phyloP scores from a whole-genome alignment of 2,329 filamentous ascomycete genomes.

The Diaporthe velutina region DNA sequence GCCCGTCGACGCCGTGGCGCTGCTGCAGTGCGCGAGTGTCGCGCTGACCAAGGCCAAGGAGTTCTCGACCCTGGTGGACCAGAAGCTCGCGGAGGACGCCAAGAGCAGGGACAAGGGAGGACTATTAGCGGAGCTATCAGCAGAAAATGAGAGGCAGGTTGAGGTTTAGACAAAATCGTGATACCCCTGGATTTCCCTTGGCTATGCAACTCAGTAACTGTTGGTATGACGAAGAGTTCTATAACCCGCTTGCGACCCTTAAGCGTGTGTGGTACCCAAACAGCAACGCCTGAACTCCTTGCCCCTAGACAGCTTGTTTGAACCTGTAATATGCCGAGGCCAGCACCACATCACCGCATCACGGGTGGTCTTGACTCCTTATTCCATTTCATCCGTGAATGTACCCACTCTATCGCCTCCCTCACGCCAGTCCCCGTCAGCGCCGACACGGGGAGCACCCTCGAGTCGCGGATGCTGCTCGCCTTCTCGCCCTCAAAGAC shows the following conservation, averaged over 20 bases:
- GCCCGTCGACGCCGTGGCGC: constrained; percentile 81
- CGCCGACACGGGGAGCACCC: constrained; percentile 93
- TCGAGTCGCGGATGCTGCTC: constrained; percentile 85
- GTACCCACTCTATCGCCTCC: constrained; percentile 97
- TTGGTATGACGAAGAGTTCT: constrained; percentile 9
- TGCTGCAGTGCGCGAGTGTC: constrained; percentile 81
- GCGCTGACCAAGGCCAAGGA: constrained; percentile 86
- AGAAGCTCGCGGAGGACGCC: constrained; percentile 80
- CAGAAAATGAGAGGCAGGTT: constrained; percentile 82
- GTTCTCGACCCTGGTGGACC: constrained; percentile 80
- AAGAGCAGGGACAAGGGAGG: constrained; percentile 84
- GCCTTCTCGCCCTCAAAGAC: constrained; percentile 97
- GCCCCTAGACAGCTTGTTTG: constrained; percentile 13
- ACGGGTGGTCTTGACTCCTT: constrained; percentile 92
- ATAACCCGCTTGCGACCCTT: not conserved
- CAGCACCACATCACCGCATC: constrained; percentile 76
- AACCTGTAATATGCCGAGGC: constrained; percentile 20
- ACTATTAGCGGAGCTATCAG: constrained; percentile 80
- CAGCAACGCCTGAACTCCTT: constrained; percentile 1
- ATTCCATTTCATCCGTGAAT: constrained; percentile 94
- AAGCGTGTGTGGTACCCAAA: not conserved
- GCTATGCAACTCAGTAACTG: constrained; percentile 28
- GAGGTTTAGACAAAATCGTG: constrained; percentile 46
- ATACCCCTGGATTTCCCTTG: constrained; percentile 50
- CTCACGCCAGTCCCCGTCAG: constrained; percentile 87